A percentile compares a stretch with the other conserved stretches of the same genome.
These are phyloP conservation scores for Hebeloma cylindrosporum DNA, from an alignment of 768 basidiomycete genomes.

Conservation along the genomic window DNA sequence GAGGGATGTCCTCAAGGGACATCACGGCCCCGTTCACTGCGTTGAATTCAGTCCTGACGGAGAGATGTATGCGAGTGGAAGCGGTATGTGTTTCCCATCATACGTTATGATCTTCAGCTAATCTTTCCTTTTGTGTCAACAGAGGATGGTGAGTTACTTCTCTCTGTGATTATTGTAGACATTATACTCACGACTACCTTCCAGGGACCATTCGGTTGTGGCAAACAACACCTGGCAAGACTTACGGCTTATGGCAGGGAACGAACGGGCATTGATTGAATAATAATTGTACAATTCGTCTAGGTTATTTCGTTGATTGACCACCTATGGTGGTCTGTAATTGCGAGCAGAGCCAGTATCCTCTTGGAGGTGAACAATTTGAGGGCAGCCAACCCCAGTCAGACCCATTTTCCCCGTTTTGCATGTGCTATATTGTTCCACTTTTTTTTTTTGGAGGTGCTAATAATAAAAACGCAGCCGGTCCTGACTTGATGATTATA, in stretches of 20 bases:
- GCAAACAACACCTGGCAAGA: slow-evolving; percentile 94
- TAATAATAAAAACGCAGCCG: too few species aligned
- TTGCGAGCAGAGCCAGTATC: slow-evolving; percentile 17
- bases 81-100: slow-evolving; percentile 60
- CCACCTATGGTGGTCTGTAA: slow-evolving; percentile 14
- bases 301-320: slow-evolving; percentile 24
- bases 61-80: slow-evolving; percentile 96
- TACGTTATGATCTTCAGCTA: too few species aligned
- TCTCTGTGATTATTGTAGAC: not conserved
- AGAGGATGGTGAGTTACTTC: slow-evolving; percentile 69
- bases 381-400: not conserved
- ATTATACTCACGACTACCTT: slow-evolving; percentile 9
- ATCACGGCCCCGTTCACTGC: slow-evolving; percentile 96
- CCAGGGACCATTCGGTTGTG: slow-evolving; percentile 92
- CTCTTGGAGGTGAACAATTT: slow-evolving; percentile 6
- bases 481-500: too few species aligned
- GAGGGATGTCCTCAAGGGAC: slow-evolving; percentile 89
- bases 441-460: too few species aligned
- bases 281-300: slow-evolving; percentile 21
- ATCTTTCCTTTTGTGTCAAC: slow-evolving; percentile 5
- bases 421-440: too few species aligned
- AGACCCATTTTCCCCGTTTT: too few species aligned
- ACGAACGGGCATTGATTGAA: slow-evolving; percentile 32
- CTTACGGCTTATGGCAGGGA: slow-evolving; percentile 90
- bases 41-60: slow-evolving; percentile 95